Evolutionary conservation across 345 rosid species (phyloP), one percentile per base, ranked within the genome.

Genomic region (Linum lewisii): DNA sequence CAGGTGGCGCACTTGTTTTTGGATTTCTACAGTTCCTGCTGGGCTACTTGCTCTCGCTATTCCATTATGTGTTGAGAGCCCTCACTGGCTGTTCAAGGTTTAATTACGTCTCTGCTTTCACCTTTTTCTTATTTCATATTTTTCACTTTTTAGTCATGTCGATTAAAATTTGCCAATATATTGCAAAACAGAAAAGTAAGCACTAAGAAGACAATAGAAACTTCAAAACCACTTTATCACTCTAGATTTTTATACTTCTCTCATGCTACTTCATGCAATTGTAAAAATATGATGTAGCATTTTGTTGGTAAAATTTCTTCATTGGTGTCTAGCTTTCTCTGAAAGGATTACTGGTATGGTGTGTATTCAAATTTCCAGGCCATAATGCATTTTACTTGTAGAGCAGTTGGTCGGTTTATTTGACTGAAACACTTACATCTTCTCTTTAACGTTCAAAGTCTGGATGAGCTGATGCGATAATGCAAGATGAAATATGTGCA

Each of bases 1-100:
- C 62, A 89, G 97, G 99, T 93, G 99, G 99, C 94, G 97, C 63
- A 70, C 81, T 65, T 93, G 99, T 73, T 93, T 93, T 64, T 85
- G 85, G 94, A 68, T 81, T 60, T 86, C 99, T 49, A 75, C 74
- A 21, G 69, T 93, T 82, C 97, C 99, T 60, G 94, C 99, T 72
- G 80, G 80, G 20, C 60, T 78, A 47, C 97, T 93, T 51, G 91
- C 82, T 72, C 58, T 93, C 42, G 84, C 81, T 58, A 93, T 93
- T 89, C 60, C 70, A 63, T 73, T 89, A 67, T 93, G 94, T 75
- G 95, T 78, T 6, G 99, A 93, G 72, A 77, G 84, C 75, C 99
- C 97, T 4, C 86, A 82, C 57, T 93, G 99, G 99, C 64, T 93
- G 56, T 85, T 74, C 69, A 93, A 93, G 99, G 99, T 93, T 70